A percentile compares a stretch with the other conserved stretches of the same genome.
These are phyloP conservation scores for Tuber indicum DNA, from an alignment of 495 filamentous ascomycete genomes.

Conservation along the genomic window DNA sequence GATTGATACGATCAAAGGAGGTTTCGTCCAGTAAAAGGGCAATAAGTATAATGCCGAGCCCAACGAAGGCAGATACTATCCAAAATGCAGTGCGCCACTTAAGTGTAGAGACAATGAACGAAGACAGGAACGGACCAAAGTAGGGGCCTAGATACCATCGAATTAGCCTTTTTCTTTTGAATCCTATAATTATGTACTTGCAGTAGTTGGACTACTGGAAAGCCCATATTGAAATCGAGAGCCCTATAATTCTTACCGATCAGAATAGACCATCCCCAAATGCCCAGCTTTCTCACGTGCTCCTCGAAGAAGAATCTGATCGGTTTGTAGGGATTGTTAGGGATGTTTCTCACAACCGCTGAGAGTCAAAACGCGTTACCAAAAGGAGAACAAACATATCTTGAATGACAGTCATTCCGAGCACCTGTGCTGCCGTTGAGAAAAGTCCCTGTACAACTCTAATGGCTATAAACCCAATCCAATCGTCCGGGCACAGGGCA, in stretches of 20 bases:
- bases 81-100: conserved; percentile 31
- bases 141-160: conserved; percentile 21
- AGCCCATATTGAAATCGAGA: neutral
- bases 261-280: conserved; percentile 38
- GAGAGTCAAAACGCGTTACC: too few species aligned
- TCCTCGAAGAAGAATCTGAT: conserved; percentile 36
- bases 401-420: conserved; percentile 37
- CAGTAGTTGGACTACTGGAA: too few species aligned
- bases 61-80: conserved; percentile 28
- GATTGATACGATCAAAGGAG: conserved; percentile 21
- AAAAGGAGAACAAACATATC: conserved; percentile 26
- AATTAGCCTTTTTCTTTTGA: neutral
- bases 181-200: too few species aligned
- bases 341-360: neutral
- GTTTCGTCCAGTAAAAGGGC: conserved; percentile 34
- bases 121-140: conserved; percentile 36
- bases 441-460: conserved; percentile 36
- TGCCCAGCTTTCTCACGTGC: conserved; percentile 32
- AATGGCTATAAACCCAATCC: conserved; percentile 36
- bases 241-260: conserved; percentile 5
- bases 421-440: conserved; percentile 31
- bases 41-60: conserved; percentile 23
- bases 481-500: conserved; percentile 25
- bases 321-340: neutral
- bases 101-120: conserved; percentile 19